A percentile compares a stretch with the other conserved stretches of the same genome.
Conservation (phyloP, 371 early-diverging fungal species). For the Coemansia sp. region DNA sequence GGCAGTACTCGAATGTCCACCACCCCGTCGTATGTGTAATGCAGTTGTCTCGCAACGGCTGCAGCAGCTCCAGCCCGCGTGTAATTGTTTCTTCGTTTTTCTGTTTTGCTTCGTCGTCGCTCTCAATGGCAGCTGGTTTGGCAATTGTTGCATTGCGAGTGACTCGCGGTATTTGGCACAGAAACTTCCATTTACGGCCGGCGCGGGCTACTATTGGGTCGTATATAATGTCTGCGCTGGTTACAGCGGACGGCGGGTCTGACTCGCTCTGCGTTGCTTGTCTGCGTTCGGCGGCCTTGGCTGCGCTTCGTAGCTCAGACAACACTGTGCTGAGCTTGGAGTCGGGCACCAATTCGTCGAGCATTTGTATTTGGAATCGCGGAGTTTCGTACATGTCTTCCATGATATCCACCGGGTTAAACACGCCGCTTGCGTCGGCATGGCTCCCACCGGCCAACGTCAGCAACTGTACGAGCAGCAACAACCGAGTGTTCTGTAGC, state of each 20-base stretch:
- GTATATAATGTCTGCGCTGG: neutral
- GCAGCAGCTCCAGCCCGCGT: slow-evolving; percentile 62
- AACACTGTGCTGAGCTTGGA: slow-evolving; percentile 9
- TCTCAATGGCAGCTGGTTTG: no score
- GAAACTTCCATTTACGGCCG: slow-evolving; percentile 15
- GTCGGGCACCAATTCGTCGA: slow-evolving; percentile 31
- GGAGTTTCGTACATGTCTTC: slow-evolving; percentile 43
- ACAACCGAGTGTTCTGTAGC: neutral
- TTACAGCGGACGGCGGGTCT: neutral
- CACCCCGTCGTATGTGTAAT: slow-evolving; percentile 61
- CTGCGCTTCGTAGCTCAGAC: neutral
- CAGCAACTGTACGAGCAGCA: neutral
- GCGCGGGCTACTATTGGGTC: slow-evolving; percentile 30
- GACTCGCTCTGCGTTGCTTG: neutral
- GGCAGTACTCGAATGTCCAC: slow-evolving; percentile 85
- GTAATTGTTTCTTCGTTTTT: slow-evolving; percentile 54
- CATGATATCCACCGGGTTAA: slow-evolving; percentile 34
- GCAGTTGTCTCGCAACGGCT: slow-evolving; percentile 60
- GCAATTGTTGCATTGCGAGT: neutral
- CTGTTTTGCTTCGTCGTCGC: slow-evolving; percentile 14
- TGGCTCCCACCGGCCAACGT: neutral
- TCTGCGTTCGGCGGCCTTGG: neutral
- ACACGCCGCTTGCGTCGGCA: slow-evolving; percentile 2
- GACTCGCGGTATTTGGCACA: slow-evolving; percentile 45
- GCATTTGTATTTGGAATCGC: slow-evolving; percentile 27